phyloP scores from a whole-genome alignment of 495 filamentous ascomycete genomes.

The Aspergillus sclerotioniger region DNA sequence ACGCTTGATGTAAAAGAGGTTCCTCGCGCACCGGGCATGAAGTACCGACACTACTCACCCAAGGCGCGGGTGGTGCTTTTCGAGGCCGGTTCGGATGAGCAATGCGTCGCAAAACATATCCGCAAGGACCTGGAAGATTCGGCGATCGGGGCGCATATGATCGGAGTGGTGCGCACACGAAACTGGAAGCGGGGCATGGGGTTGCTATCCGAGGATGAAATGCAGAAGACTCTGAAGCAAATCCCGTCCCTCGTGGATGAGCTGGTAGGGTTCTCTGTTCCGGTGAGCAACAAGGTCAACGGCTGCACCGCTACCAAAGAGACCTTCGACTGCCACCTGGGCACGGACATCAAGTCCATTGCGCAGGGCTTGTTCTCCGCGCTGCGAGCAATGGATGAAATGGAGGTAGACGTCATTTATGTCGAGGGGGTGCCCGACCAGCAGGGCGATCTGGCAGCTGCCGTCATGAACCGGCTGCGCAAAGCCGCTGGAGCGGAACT shows the following conservation, averaged over 20 bases:
- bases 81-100: slow-evolving; percentile 48
- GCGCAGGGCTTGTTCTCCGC: slow-evolving; percentile 85
- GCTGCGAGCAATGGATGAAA: slow-evolving; percentile 77
- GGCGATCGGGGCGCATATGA: slow-evolving; percentile 36
- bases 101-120: slow-evolving; percentile 33
- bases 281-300: slow-evolving; percentile 28
- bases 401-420: slow-evolving; percentile 78
- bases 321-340: slow-evolving; percentile 58
- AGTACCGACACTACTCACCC: slow-evolving; percentile 97
- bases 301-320: slow-evolving; percentile 28
- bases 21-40: slow-evolving; percentile 94
- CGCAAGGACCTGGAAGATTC: slow-evolving; percentile 37
- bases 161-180: slow-evolving; percentile 49
- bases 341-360: slow-evolving; percentile 64
- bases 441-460: slow-evolving; percentile 79
- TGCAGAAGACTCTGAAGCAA: slow-evolving; percentile 23
- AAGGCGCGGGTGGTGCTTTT: slow-evolving; percentile 84
- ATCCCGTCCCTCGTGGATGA: slow-evolving; percentile 30
- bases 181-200: slow-evolving; percentile 41
- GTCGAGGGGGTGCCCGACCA: slow-evolving; percentile 82
- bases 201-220: slow-evolving; percentile 26
- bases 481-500: slow-evolving; percentile 71
- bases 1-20: slow-evolving; percentile 41
- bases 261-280: slow-evolving; percentile 32
- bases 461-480: slow-evolving; percentile 91